A percentile compares a stretch with the other conserved stretches of the same genome.
Conservation (phyloP, 2,329 filamentous ascomycete species). For the Fusarium graminum region DNA sequence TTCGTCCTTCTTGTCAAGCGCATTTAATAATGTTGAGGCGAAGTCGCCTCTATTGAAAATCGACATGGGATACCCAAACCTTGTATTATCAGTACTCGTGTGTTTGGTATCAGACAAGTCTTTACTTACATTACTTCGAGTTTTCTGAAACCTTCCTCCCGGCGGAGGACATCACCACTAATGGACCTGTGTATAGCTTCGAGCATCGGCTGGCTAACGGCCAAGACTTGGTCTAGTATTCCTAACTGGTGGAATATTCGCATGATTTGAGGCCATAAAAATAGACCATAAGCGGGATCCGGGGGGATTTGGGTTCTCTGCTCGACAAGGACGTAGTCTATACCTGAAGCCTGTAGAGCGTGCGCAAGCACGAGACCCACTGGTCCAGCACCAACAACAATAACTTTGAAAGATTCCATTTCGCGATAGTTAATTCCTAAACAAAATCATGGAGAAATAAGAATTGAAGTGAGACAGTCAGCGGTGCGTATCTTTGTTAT, state of each 20-base stretch:
- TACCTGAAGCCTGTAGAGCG: slow-evolving; percentile 16
- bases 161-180: slow-evolving; percentile 12
- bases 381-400: slow-evolving; percentile 27
- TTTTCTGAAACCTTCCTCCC: not conserved
- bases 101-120: accelerated
- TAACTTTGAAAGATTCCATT: slow-evolving; percentile 29
- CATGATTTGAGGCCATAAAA: slow-evolving; percentile 32
- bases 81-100: not conserved
- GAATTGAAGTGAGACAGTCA: not conserved
- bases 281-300: slow-evolving; percentile 26
- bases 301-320: slow-evolving; percentile 27
- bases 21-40: slow-evolving; percentile 12
- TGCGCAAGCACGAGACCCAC: slow-evolving; percentile 25
- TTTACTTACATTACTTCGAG: slow-evolving; percentile 4
- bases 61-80: slow-evolving; percentile 27
- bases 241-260: slow-evolving; percentile 26
- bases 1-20: slow-evolving; percentile 4
- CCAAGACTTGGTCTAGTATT: slow-evolving; percentile 2
- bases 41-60: slow-evolving; percentile 30
- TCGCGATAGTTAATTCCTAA: not conserved
- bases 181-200: slow-evolving; percentile 14
- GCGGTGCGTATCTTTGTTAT: not conserved
- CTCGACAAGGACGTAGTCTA: slow-evolving; percentile 27
- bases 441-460: not conserved
- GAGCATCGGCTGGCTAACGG: slow-evolving; percentile 22